Evolutionary conservation across 169 alveolate genomes (phyloP), one percentile per base, ranked within the genome.

Genomic region (Plasmodium blacklocki): DNA sequence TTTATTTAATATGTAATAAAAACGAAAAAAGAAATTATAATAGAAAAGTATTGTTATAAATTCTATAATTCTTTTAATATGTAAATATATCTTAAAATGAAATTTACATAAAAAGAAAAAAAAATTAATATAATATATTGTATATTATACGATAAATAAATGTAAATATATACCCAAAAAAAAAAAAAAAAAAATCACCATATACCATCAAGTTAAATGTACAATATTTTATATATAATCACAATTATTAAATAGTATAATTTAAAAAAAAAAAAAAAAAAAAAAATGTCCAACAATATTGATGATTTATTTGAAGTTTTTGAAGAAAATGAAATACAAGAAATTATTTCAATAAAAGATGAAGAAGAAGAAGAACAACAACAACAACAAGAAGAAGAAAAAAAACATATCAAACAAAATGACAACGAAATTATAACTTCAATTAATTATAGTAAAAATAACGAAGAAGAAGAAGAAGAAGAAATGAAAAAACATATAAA

Each of bases 241-340:
- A 18, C 18, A 6, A 56, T 56, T 14, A 56, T 56, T 14, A 14
- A 56, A 12, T 18, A 56, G 8, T 29, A 18, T 56, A 56, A 56
- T 12, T 18, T 8, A 56, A 6, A 56, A 12, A 56, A 8, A 12
- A 18, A 56, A 8, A 12, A 18, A 56, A 54, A 18, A 18, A 56
- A 56, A 56, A 83, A 68, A 43, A 86, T 86, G 92, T 86, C 92
- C 8, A 50, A 74, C 15, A 60, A 72, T n/a, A 86, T 86, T 4
- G 92, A 86, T 32, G 92, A 86, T 23, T 52, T 86, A 47, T 86
- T 86, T 67, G 52, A 86, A 29, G 92, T 86, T 15, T 86, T 86
- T 60, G 92, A 86, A 58, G 92, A 86, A 43, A 62, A 59, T 21
- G 80, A 72, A 43, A 18, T 70, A 9, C 29, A 3, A 29, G 76